These are phyloP conservation scores for Neurospora sp. DNA, from an alignment of 495 filamentous ascomycete genomes.

Conservation along the genomic window DNA sequence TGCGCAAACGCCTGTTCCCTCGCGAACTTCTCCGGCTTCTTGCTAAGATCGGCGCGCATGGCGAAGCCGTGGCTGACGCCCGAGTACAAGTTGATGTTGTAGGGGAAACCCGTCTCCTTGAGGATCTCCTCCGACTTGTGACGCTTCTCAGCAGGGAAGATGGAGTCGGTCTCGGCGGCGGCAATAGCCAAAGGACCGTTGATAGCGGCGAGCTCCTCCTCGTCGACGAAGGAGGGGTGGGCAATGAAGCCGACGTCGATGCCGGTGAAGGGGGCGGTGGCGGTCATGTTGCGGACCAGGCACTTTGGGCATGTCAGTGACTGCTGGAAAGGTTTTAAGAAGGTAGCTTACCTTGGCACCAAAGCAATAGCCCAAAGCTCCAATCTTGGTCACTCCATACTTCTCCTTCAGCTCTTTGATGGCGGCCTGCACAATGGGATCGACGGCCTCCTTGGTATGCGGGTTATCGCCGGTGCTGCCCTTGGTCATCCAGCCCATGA, in stretches of 20 bases:
- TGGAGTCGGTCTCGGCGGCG: slow-evolving; percentile 67
- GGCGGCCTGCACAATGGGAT: slow-evolving; percentile 37
- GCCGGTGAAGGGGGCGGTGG: slow-evolving; percentile 12
- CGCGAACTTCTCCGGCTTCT: slow-evolving; percentile 56
- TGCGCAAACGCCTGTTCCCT: slow-evolving; percentile 82
- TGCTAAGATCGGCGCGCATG: slow-evolving; percentile 55
- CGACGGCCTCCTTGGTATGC: slow-evolving; percentile 48
- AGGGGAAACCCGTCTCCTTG: slow-evolving; percentile 51
- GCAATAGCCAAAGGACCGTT: slow-evolving; percentile 63
- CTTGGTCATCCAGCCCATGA: slow-evolving; percentile 49
- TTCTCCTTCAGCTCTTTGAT: slow-evolving; percentile 39
- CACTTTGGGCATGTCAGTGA: slow-evolving; percentile 21
- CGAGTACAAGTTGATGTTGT: slow-evolving; percentile 74
- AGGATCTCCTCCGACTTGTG: slow-evolving; percentile 44
- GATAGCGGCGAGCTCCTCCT: slow-evolving; percentile 65
- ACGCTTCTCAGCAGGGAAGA: slow-evolving; percentile 70
- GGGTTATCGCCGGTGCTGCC: slow-evolving; percentile 41
- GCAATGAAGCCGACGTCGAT: slow-evolving; percentile 57
- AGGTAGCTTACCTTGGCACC: slow-evolving; percentile 43
- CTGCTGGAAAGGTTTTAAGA: background rate
- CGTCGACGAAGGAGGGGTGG: slow-evolving; percentile 66
- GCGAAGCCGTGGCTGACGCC: slow-evolving; percentile 72
- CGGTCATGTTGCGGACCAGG: slow-evolving; percentile 31
- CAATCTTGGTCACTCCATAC: slow-evolving; percentile 54
- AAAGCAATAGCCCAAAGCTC: slow-evolving; percentile 71